A percentile compares a stretch with the other conserved stretches of the same genome.
These are phyloP conservation scores for Lachancea cidri DNA, from an alignment of 805 yeast species.

Conservation along the genomic window DNA sequence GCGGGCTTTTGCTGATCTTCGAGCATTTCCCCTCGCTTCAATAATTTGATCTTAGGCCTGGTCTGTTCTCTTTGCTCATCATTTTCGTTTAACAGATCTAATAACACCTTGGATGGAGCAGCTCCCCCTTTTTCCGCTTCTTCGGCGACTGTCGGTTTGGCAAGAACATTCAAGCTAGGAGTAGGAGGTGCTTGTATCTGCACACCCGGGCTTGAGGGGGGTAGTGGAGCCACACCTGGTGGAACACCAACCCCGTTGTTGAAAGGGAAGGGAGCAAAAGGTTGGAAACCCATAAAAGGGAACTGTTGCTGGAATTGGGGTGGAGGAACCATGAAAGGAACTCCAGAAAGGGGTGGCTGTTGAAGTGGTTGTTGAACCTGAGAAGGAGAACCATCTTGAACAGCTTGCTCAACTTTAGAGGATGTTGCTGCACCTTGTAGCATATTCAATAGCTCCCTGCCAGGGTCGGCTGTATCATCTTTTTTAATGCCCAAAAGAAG, in stretches of 20 bases:
- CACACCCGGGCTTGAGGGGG: slow-evolving; percentile 8
- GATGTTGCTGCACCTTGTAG: slow-evolving; percentile 49
- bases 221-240: slow-evolving; percentile 8
- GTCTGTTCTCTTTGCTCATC: not conserved
- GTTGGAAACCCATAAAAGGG: slow-evolving; percentile 23
- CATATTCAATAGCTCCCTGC: slow-evolving; percentile 67
- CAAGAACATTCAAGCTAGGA: slow-evolving; percentile 9
- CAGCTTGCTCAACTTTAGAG: slow-evolving; percentile 21
- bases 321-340: slow-evolving; percentile 6
- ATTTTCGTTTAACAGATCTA: slow-evolving; percentile 7
- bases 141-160: slow-evolving; percentile 8
- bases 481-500: slow-evolving; percentile 53
- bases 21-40: slow-evolving; percentile 4
- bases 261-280: slow-evolving; percentile 33
- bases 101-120: slow-evolving; percentile 11
- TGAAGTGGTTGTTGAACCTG: not conserved
- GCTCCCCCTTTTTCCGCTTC: slow-evolving; percentile 10
- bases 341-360: slow-evolving; percentile 4
- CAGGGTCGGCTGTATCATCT: slow-evolving; percentile 51
- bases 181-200: slow-evolving; percentile 14
- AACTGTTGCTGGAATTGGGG: slow-evolving; percentile 11
- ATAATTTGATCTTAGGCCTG: slow-evolving; percentile 10
- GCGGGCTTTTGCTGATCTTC: not conserved
- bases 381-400: not conserved
- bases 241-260: slow-evolving; percentile 18